phyloP scores from a whole-genome alignment of 2,329 filamentous ascomycete genomes.

The Colletotrichum viniferum region DNA sequence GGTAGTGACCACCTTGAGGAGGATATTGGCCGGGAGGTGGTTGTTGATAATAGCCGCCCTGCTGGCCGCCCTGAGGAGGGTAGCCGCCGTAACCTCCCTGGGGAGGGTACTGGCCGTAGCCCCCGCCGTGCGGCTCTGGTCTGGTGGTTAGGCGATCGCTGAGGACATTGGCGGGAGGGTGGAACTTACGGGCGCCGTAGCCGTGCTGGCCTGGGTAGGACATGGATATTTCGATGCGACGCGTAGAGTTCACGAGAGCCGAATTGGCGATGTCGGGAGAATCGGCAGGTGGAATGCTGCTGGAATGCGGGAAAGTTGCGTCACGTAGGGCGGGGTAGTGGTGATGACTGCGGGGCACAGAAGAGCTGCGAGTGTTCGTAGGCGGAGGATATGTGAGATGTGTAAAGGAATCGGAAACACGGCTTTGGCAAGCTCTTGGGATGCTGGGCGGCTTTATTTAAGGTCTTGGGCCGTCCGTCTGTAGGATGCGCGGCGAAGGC shows the following conservation, averaged over 20 bases:
- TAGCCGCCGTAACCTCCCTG: conserved; percentile 33
- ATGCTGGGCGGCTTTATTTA: neutral
- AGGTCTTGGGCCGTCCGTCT: neutral
- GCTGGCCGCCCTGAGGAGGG: conserved; percentile 35
- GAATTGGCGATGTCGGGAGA: neutral
- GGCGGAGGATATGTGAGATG: neutral
- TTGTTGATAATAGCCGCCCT: conserved; percentile 37
- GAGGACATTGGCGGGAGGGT: neutral
- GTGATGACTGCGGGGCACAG: neutral
- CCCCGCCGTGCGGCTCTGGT: conserved; percentile 32
- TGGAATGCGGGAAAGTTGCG: neutral
- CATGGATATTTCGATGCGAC: conserved; percentile 27
- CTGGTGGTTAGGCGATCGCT: neutral
- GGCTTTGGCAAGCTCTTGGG: neutral
- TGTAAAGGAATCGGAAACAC: neutral
- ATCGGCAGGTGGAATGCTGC: neutral
- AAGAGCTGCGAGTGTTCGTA: neutral
- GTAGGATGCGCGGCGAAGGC: neutral
- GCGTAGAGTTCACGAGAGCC: neutral
- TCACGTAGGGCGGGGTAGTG: conserved; percentile 8
- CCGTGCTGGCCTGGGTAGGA: conserved; percentile 38
- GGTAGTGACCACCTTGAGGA: conserved; percentile 39
- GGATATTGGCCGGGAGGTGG: conserved; percentile 39
- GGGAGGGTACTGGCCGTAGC: conserved; percentile 42
- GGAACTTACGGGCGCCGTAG: conserved; percentile 36